Conservation (phyloP, 2,329 filamentous ascomycete species). For the Epichloe elymi region DNA sequence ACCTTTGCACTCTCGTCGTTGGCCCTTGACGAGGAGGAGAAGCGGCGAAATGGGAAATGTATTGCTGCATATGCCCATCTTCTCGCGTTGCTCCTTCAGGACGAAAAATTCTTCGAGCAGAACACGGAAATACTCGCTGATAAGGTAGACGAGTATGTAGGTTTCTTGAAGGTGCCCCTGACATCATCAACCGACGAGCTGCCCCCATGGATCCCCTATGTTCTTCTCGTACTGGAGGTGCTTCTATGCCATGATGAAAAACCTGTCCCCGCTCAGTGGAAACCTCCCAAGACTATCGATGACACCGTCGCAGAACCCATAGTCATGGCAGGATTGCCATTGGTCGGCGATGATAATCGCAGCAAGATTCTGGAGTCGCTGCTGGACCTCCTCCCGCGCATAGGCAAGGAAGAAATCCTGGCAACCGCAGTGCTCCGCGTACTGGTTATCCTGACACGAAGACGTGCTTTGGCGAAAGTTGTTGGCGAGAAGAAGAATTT, state of each 20-base stretch:
- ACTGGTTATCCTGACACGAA: slow-evolving; percentile 75
- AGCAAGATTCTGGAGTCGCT: slow-evolving; percentile 59
- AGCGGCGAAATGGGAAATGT: slow-evolving; percentile 47
- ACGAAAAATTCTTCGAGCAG: slow-evolving; percentile 65
- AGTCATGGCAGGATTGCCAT: slow-evolving; percentile 47
- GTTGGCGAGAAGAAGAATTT: slow-evolving; percentile 83
- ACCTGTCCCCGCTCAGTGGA: slow-evolving; percentile 63
- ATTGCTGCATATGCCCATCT: slow-evolving; percentile 88
- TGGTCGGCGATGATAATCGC: slow-evolving; percentile 48
- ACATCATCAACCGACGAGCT: slow-evolving; percentile 60
- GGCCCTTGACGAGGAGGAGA: slow-evolving; percentile 45
- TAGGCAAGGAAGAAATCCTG: slow-evolving; percentile 77
- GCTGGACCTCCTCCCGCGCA: slow-evolving; percentile 70
- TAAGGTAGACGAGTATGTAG: slow-evolving; percentile 61
- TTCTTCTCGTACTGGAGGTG: slow-evolving; percentile 80
- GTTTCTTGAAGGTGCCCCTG: slow-evolving; percentile 60
- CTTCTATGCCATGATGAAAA: slow-evolving; percentile 82
- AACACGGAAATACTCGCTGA: slow-evolving; percentile 64
- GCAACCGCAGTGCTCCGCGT: slow-evolving; percentile 74
- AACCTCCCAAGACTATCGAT: slow-evolving; percentile 35
- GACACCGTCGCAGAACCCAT: slow-evolving; percentile 39
- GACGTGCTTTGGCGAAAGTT: slow-evolving; percentile 57
- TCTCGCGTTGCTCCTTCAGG: slow-evolving; percentile 74
- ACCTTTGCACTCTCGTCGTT: slow-evolving; percentile 71
- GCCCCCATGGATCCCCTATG: slow-evolving; percentile 86